Evolutionary conservation across 352 stramenopile genomes (phyloP).

Genomic region (Globisporangium paroecandrum): DNA sequence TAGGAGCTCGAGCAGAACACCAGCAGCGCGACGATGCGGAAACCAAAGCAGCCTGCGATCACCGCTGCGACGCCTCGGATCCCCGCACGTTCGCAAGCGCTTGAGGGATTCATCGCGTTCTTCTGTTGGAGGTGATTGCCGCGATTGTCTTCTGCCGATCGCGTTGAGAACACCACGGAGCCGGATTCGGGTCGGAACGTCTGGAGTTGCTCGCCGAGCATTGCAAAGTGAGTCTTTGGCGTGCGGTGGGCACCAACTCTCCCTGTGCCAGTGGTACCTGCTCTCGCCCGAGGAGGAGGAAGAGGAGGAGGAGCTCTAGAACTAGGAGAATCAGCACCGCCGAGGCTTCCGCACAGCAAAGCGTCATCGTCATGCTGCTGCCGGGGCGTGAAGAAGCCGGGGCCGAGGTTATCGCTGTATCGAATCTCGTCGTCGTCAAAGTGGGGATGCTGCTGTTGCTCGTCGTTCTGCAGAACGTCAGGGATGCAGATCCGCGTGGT

Average conservation of each 20-base stretch:
- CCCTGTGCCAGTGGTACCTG: neutral
- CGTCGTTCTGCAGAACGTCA: neutral
- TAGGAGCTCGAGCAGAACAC: constrained; percentile 28
- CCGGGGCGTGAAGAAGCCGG: neutral
- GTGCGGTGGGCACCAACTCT: neutral
- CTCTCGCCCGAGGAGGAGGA: too few species aligned
- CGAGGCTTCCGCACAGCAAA: neutral
- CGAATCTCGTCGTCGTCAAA: neutral
- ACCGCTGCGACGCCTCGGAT: neutral
- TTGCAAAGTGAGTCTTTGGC: constrained; percentile 1
- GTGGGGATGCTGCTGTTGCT: neutral
- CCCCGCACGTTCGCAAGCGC: neutral
- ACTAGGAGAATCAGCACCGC: neutral
- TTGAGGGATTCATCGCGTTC: neutral
- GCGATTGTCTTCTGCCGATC: constrained; percentile 1
- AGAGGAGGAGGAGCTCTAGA: neutral
- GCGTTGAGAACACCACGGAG: constrained; percentile 4
- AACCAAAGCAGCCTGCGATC: constrained; percentile 19
- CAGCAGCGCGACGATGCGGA: constrained; percentile 17
- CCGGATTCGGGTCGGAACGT: neutral
- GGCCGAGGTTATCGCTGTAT: neutral
- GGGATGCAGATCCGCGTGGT: neutral
- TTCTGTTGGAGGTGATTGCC: neutral
- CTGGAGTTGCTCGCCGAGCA: neutral
- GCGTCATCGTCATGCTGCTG: neutral